phyloP scores from a whole-genome alignment of 148 eudicot species.

The Polygonum aviculare region DNA sequence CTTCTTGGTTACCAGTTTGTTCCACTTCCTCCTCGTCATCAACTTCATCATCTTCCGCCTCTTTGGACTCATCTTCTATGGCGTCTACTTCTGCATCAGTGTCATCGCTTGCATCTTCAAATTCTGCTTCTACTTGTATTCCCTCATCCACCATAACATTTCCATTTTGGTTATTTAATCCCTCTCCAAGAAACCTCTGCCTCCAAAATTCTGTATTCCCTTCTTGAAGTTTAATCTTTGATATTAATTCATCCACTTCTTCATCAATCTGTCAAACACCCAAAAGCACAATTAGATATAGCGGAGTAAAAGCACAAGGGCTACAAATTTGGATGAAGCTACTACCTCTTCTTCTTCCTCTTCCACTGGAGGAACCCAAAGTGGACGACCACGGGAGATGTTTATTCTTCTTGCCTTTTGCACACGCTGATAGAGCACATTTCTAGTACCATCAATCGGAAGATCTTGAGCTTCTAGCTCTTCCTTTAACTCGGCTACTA shows the following conservation, averaged over 20 bases:
- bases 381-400: constrained; percentile 89
- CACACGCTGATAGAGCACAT: constrained; percentile 92
- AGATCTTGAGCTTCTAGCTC: constrained; percentile 96
- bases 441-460: constrained; percentile 92
- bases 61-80: constrained; percentile 50
- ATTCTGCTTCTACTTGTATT: constrained; percentile 19
- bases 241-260: constrained; percentile 82
- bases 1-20: constrained; percentile 61
- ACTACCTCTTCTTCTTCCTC: constrained; percentile 93
- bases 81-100: constrained; percentile 36
- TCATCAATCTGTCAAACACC: constrained; percentile 61
- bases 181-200: constrained; percentile 92
- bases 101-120: constrained; percentile 49
- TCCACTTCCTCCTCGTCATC: constrained; percentile 78
- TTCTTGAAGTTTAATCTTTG: constrained; percentile 80
- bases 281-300: not conserved
- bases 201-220: constrained; percentile 98
- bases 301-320: not conserved
- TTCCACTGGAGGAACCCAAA: constrained; percentile 96
- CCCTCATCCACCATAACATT: constrained; percentile 34
- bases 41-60: constrained; percentile 75
- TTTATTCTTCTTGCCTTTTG: constrained; percentile 97
- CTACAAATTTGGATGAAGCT: not conserved
- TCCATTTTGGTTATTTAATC: constrained; percentile 30
- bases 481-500: constrained; percentile 83